A percentile compares a stretch with the other conserved stretches of the same genome.
Conservation (phyloP, 192 early-diverging fungal genomes). For the Linnemannia schmuckeri region DNA sequence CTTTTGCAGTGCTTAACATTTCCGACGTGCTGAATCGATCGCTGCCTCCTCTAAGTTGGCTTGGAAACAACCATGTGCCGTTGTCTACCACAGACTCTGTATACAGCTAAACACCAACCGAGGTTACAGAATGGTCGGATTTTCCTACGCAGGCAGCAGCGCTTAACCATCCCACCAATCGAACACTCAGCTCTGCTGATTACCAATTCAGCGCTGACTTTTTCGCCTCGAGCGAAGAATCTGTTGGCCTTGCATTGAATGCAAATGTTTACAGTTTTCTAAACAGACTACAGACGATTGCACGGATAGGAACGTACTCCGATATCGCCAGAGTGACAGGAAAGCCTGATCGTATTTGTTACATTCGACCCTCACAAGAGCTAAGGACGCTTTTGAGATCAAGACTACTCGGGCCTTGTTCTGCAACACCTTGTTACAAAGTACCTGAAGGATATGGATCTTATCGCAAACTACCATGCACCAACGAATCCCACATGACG, state of each 20-base stretch:
- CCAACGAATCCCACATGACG: conserved; percentile 22
- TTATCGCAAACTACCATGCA: conserved; percentile 13
- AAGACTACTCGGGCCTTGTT: conserved; percentile 19
- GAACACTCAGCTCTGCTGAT: conserved; percentile 11
- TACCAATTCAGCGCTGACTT: conserved; percentile 13
- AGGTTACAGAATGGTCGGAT: conserved; percentile 18
- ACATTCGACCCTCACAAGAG: conserved; percentile 11
- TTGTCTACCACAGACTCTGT: conserved; percentile 14
- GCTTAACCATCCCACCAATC: conserved; percentile 21
- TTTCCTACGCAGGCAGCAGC: conserved; percentile 19
- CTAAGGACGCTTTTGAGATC: conserved; percentile 16
- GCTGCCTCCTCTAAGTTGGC: conserved; percentile 12
- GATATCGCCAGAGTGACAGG: conserved; percentile 20
- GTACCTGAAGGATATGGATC: conserved; percentile 12
- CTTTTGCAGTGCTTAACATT: conserved; percentile 7
- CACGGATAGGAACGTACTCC: conserved; percentile 1
- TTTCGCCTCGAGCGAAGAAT: conserved; percentile 15
- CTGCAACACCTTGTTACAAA: conserved; percentile 17
- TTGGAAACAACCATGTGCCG: conserved; percentile 6
- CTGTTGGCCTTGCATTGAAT: conserved; percentile 5
- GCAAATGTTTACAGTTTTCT: conserved; percentile 15
- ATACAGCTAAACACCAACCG: conserved; percentile 20
- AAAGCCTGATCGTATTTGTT: conserved; percentile 20
- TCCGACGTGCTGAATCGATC: conserved; percentile 31
- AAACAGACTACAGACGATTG: not conserved